Evolutionary conservation across 208 protist genomes (phyloP).

Genomic region (Leishmania aethiopica): DNA sequence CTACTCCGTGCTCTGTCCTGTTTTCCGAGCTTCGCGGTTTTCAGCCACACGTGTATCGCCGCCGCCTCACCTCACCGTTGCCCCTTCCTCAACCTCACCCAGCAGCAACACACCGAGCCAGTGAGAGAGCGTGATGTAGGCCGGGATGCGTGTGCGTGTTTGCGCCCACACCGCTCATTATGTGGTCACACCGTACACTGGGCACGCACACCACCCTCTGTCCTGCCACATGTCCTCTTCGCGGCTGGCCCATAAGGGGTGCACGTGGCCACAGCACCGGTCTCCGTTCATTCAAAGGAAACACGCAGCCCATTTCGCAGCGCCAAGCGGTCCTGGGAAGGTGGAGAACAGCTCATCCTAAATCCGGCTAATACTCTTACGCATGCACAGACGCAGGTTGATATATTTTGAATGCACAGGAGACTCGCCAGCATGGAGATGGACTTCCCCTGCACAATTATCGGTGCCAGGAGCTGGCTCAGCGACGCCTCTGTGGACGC

Average conservation of each 20-base stretch:
- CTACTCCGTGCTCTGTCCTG: not conserved
- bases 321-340: not conserved
- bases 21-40: not conserved
- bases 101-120: not conserved
- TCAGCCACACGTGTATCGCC: not conserved
- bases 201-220: not conserved
- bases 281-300: not conserved
- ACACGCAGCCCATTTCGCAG: no score
- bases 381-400: conserved; percentile 83
- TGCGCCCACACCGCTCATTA: not conserved
- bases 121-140: not conserved
- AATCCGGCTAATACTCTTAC: conserved; percentile 89
- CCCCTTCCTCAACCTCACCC: not conserved
- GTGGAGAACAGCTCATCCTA: not conserved
- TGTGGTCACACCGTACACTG: not conserved
- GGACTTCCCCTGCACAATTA: conserved; percentile 51
- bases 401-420: conserved; percentile 84
- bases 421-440: conserved; percentile 44
- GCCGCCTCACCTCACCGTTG: not conserved
- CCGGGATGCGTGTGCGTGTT: not conserved
- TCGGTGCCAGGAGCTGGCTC: conserved; percentile 49
- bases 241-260: not conserved
- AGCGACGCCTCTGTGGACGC: conserved; percentile 47
- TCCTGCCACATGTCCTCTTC: not conserved
- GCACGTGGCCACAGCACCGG: not conserved